These are phyloP conservation scores for Comarum palustre DNA, from an alignment of 306 rosid species.

Conservation along the genomic window DNA sequence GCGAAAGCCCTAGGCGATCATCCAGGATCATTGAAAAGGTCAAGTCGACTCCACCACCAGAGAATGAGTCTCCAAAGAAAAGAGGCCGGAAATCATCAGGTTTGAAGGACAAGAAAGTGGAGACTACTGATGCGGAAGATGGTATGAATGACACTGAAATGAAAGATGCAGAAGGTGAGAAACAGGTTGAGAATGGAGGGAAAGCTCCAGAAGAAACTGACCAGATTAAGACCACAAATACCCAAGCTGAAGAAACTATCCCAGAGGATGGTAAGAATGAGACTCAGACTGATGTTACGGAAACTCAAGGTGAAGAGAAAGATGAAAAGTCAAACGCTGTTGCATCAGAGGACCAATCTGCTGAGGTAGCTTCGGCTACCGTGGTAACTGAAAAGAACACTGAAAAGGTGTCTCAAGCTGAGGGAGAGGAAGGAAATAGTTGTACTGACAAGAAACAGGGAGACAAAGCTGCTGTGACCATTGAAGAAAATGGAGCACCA, in stretches of 20 bases:
- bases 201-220: constrained; percentile 26
- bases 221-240: constrained; percentile 16
- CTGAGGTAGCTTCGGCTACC: constrained; percentile 26
- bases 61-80: constrained; percentile 61
- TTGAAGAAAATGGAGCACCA: constrained; percentile 36
- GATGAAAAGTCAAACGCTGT: constrained; percentile 23
- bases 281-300: constrained; percentile 23
- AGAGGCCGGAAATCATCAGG: constrained; percentile 63
- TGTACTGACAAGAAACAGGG: constrained; percentile 31
- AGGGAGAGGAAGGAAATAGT: constrained; percentile 32
- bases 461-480: constrained; percentile 16
- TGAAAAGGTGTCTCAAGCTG: constrained; percentile 22
- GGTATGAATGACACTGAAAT: constrained; percentile 30
- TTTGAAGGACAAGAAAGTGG: constrained; percentile 51
- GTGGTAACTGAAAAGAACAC: constrained; percentile 25
- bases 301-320: constrained; percentile 34
- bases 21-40: constrained; percentile 79
- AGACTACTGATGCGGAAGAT: constrained; percentile 41
- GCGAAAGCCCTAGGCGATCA: constrained; percentile 90
- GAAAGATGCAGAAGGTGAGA: constrained; percentile 30
- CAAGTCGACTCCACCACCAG: constrained; percentile 56
- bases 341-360: constrained; percentile 33
- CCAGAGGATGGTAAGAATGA: constrained; percentile 14
- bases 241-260: constrained; percentile 7
- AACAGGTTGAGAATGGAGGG: constrained; percentile 35